phyloP scores from a whole-genome alignment of 1,139 yeast genomes.

The Yamadazyma sp. region DNA sequence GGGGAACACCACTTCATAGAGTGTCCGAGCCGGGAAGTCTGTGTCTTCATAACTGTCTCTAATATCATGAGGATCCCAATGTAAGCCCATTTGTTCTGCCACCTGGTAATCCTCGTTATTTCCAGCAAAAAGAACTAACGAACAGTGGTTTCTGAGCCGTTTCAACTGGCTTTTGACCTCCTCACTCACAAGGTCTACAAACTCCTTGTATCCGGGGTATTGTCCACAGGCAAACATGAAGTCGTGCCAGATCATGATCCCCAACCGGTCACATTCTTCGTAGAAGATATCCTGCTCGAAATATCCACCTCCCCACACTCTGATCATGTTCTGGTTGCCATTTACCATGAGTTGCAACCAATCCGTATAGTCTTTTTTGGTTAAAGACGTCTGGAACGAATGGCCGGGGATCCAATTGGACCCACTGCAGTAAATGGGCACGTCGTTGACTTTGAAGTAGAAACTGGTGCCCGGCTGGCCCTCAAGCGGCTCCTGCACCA shows the following conservation, averaged over 20 bases:
- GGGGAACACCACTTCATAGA: slow-evolving; percentile 41
- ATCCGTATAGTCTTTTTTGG: slow-evolving; percentile 29
- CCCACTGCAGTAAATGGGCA: slow-evolving; percentile 38
- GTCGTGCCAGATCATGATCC: slow-evolving; percentile 51
- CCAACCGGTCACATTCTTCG: slow-evolving; percentile 41
- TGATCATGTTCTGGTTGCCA: slow-evolving; percentile 45
- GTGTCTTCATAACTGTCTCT: slow-evolving; percentile 29
- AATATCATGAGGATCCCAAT: slow-evolving; percentile 28
- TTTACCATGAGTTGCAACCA: slow-evolving; percentile 33
- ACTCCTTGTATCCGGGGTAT: slow-evolving; percentile 38
- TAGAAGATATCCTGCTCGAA: slow-evolving; percentile 44
- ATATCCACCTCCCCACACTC: slow-evolving; percentile 53
- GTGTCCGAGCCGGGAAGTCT: slow-evolving; percentile 38
- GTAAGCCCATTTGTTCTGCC: slow-evolving; percentile 33
- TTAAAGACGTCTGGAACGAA: slow-evolving; percentile 31
- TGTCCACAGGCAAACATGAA: slow-evolving; percentile 56
- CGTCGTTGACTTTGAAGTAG: slow-evolving; percentile 39
- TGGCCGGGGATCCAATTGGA: slow-evolving; percentile 53
- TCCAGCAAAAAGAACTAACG: slow-evolving; percentile 36
- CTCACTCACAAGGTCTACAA: slow-evolving; percentile 26
- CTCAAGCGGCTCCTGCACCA: slow-evolving; percentile 33
- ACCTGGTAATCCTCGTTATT: slow-evolving; percentile 50
- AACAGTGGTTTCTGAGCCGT: slow-evolving; percentile 37
- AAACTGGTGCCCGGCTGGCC: slow-evolving; percentile 36
- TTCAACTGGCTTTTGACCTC: slow-evolving; percentile 37